A percentile compares a stretch with the other conserved stretches of the same genome.
These are phyloP conservation scores for Piper betle DNA, from an alignment of 164 flowering plant genomes.

Conservation along the genomic window DNA sequence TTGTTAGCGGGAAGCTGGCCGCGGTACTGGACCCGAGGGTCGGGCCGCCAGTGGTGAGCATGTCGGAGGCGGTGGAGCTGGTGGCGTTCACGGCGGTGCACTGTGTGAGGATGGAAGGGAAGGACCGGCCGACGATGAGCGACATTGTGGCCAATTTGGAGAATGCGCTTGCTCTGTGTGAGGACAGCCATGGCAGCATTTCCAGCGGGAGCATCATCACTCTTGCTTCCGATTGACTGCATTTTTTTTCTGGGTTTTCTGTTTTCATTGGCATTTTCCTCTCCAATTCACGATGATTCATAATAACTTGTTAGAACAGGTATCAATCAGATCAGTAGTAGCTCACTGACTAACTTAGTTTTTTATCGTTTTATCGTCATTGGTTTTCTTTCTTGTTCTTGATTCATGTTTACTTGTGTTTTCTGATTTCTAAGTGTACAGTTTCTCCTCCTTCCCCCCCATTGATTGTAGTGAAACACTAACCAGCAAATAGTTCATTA, in stretches of 20 bases:
- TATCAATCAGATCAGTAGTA: neutral
- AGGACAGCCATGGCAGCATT: slow-evolving; percentile 74
- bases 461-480: neutral
- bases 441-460: no score
- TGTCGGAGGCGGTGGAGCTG: slow-evolving; percentile 83
- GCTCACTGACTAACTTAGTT: neutral
- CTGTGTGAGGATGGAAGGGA: slow-evolving; percentile 87
- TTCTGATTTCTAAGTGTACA: neutral
- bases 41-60: slow-evolving; percentile 47
- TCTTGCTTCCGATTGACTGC: slow-evolving; percentile 39
- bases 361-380: no score
- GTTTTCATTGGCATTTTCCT: neutral
- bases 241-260: no score
- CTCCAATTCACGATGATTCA: neutral
- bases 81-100: slow-evolving; percentile 80
- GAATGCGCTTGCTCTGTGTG: slow-evolving; percentile 55
- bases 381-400: neutral
- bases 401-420: neutral
- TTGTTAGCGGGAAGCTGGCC: slow-evolving; percentile 46
- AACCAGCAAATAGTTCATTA: neutral
- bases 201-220: slow-evolving; percentile 45
- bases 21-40: slow-evolving; percentile 57
- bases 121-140: slow-evolving; percentile 72
- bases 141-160: slow-evolving; percentile 92
- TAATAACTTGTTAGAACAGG: no score